Conservation (phyloP, 768 basidiomycete genomes). For the Pilatotrama ljubarskyi region DNA sequence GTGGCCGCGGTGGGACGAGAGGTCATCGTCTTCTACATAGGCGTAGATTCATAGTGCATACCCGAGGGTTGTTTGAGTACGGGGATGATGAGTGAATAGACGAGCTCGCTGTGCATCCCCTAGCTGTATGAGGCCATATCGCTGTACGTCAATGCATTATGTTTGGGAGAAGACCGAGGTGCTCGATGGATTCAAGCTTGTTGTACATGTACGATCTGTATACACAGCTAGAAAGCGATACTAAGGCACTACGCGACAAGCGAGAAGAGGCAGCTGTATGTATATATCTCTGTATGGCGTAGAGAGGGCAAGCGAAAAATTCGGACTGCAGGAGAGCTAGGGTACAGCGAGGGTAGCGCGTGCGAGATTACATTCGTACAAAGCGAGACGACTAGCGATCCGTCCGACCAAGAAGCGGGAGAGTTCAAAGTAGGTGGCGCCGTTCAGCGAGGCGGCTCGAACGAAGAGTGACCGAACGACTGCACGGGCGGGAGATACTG, state of each 20-base stretch:
- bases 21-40: slow-evolving; percentile 63
- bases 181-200: background rate
- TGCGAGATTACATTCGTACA: slow-evolving; percentile 14
- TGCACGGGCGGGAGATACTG: slow-evolving; percentile 13
- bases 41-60: slow-evolving; percentile 45
- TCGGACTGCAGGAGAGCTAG: background rate
- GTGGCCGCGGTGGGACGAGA: slow-evolving; percentile 65
- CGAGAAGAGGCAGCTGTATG: background rate
- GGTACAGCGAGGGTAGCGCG: background rate
- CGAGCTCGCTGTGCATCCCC: background rate
- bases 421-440: background rate
- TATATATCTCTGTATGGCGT: background rate
- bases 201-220: background rate
- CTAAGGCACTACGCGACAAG: background rate
- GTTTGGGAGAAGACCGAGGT: no score
- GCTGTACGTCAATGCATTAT: no score
- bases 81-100: background rate
- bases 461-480: slow-evolving; percentile 2
- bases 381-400: background rate
- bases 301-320: background rate
- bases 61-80: no score
- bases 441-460: slow-evolving; percentile 8
- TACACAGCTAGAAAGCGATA: background rate
- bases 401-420: slow-evolving; percentile 8
- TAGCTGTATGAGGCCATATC: no score